These are phyloP conservation scores for Phialophora tarda DNA, from an alignment of 2,329 filamentous ascomycete genomes.

Conservation along the genomic window DNA sequence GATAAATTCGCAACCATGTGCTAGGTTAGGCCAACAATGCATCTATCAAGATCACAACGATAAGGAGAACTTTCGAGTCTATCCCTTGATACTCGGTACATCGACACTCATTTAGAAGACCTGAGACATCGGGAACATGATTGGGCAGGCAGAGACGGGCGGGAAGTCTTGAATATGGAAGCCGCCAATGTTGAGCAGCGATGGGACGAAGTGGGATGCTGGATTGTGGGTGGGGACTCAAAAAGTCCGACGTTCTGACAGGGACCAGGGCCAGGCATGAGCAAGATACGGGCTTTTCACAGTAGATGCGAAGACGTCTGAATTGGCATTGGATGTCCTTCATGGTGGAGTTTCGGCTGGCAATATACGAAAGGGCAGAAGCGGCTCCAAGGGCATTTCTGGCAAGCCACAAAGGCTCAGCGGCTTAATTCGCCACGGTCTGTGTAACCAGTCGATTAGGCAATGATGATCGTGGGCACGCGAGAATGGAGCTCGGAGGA, in stretches of 20 bases:
- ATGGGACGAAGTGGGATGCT: conserved; percentile 24
- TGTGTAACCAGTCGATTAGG: conserved; percentile 1
- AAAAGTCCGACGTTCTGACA: conserved; percentile 27
- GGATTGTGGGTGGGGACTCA: conserved; percentile 19
- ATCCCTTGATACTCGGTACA: conserved; percentile 27
- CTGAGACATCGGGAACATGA: conserved; percentile 23
- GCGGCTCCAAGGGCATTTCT: conserved; percentile 9
- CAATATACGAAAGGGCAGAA: conserved; percentile 18
- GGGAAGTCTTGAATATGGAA: conserved; percentile 16
- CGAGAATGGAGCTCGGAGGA: conserved; percentile 9
- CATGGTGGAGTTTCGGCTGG: conserved; percentile 7
- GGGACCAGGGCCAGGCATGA: conserved; percentile 27
- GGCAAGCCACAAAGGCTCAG: conserved; percentile 1
- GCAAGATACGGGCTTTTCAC: conserved; percentile 3
- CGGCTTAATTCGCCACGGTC: not conserved
- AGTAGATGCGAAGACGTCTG: conserved; percentile 8
- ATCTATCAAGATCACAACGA: conserved; percentile 7
- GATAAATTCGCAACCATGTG: conserved; percentile 17
- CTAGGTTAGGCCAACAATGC: conserved; percentile 14
- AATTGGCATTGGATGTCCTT: conserved; percentile 16
- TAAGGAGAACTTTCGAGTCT: conserved; percentile 15
- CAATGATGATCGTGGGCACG: conserved; percentile 16
- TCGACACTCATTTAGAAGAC: conserved; percentile 26
- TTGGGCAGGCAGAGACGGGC: conserved; percentile 28
- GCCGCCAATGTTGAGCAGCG: conserved; percentile 25